Evolutionary conservation across 176 grass and related monocot species (phyloP), one percentile per base, ranked within the genome.

Genomic region (Bromus sterilis): DNA sequence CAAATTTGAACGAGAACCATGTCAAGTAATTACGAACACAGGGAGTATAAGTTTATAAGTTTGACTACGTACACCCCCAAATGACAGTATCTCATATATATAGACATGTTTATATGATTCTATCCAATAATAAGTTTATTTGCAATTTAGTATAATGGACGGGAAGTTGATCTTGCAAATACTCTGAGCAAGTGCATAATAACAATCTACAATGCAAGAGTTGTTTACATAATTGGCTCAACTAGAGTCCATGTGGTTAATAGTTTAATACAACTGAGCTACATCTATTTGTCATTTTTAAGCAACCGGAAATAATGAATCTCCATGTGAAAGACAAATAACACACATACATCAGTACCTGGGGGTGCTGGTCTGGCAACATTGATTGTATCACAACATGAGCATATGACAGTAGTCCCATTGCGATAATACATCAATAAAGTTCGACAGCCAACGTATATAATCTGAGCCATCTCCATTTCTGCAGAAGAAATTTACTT

Each of bases 341-440:
- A n/a, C n/a, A 58, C 15, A 76, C 20, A 63, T 68, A 41, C 12
- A 75, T 24, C 21, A 87, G 26, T 88, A 93, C 94, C 94, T 91
- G 84, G 64, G 18, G 64, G 64, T 66, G 32, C 33, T 66, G 63
- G 85, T 35, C 81, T 93, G 72, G 86, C 78, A 69, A 87, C 81
- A 93, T 88, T 97, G 49, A 97, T 86, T 80, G 86, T 93, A 32
- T 87, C 87, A 78, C 94, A 97, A 77, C 91, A 97, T 59, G 91
- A 86, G 81, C 94, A 97, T 85, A 86, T 87, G 55, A 97, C 91
- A 51, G 66, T 93, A 12, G 88, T 89, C 2, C 91, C 88, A 48
- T 83, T 87, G 78, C 57, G 84, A 82, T 59, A 74, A 86, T 93
- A 97, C 91, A 97, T 89, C 76, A 93, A 86, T 34, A 89, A 84